These are phyloP conservation scores for Zoysia pacifica DNA, from an alignment of 176 grass and related monocot species.

Conservation along the genomic window DNA sequence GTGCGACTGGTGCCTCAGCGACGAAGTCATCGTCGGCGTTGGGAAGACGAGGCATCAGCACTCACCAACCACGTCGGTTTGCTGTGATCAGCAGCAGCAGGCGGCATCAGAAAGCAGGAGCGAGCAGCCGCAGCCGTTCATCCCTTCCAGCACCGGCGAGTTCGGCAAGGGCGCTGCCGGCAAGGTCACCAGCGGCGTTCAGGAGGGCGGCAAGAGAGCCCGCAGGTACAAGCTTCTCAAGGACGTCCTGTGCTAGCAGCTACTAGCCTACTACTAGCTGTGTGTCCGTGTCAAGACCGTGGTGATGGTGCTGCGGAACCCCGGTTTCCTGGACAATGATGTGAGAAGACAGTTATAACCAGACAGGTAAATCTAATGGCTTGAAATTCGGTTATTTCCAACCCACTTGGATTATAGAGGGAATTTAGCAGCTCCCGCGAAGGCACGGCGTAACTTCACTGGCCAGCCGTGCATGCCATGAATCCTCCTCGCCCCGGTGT, in stretches of 20 bases:
- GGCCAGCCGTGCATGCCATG: too few species aligned
- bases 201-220: slow-evolving; percentile 46
- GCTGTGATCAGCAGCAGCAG: neutral
- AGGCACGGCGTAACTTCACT: too few species aligned
- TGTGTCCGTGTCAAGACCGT: neutral
- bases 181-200: slow-evolving; percentile 38
- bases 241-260: slow-evolving; percentile 73
- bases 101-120: neutral
- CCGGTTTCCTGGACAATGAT: neutral
- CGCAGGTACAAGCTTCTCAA: slow-evolving; percentile 99
- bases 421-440: too few species aligned
- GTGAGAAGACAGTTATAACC: neutral
- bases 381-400: neutral
- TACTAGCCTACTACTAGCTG: neutral
- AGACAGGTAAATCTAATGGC: slow-evolving; percentile 19
- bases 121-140: neutral
- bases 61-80: neutral
- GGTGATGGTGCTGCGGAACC: neutral
- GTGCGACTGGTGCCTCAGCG: slow-evolving; percentile 95
- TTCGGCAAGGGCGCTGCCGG: slow-evolving; percentile 16
- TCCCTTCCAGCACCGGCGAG: neutral
- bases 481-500: too few species aligned
- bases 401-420: neutral
- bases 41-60: slow-evolving; percentile 12
- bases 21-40: neutral